Conservation (phyloP, 768 basidiomycete species). For the Pisolithus albus region DNA sequence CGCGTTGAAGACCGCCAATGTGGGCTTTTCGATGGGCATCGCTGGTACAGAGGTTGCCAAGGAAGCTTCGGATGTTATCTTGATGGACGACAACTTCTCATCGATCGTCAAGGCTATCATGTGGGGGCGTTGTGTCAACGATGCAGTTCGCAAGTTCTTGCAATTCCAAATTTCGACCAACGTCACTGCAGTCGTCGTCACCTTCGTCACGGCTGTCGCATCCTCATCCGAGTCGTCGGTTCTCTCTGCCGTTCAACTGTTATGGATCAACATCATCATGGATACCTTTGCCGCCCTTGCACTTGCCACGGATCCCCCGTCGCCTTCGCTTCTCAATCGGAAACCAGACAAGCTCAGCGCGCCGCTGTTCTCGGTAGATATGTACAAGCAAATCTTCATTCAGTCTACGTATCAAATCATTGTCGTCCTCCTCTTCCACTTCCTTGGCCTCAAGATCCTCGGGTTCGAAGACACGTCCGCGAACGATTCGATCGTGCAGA, state of each 20-base stretch:
- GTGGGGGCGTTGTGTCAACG: slow-evolving; percentile 99
- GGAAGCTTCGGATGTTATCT: slow-evolving; percentile 97
- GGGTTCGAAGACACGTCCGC: slow-evolving; percentile 35
- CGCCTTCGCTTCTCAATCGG: slow-evolving; percentile 70
- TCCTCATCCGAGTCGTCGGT: slow-evolving; percentile 73
- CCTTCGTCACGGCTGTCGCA: slow-evolving; percentile 84
- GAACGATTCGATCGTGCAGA: slow-evolving; percentile 52
- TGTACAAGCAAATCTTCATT: slow-evolving; percentile 94
- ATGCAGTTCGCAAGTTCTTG: slow-evolving; percentile 93
- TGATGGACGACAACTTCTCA: slow-evolving; percentile 96
- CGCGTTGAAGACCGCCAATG: slow-evolving; percentile 90
- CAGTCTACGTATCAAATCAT: slow-evolving; percentile 85
- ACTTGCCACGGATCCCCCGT: slow-evolving; percentile 93
- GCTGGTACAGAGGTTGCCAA: slow-evolving; percentile 98
- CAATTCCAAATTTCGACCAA: slow-evolving; percentile 96
- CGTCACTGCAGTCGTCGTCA: slow-evolving; percentile 91
- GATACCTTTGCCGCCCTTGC: slow-evolving; percentile 98
- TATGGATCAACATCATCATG: slow-evolving; percentile 99
- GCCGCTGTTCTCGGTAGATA: slow-evolving; percentile 84
- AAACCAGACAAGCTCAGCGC: slow-evolving; percentile 87
- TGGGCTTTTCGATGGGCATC: slow-evolving; percentile 96
- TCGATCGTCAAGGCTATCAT: slow-evolving; percentile 97
- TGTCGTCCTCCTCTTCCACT: slow-evolving; percentile 86
- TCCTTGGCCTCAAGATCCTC: slow-evolving; percentile 68
- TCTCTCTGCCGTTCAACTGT: slow-evolving; percentile 90